Base-by-base conservation (phyloP, 305 asterid genomes). In the Fraxinus paxiana region DNA sequence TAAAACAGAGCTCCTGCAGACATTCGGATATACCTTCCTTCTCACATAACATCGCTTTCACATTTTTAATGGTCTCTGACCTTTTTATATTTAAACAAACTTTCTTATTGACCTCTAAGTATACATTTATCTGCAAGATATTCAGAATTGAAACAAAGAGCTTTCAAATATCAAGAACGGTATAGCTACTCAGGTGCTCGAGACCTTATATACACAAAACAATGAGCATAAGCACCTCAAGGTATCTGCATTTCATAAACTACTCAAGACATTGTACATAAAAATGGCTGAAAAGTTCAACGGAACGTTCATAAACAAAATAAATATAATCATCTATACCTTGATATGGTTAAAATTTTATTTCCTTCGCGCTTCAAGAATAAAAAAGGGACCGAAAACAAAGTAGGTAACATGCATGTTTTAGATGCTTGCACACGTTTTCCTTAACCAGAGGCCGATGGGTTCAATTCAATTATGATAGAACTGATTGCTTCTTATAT, bases 21-120 rank as follows among this genome's bases (percentile, higher is more conserved):
- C 70, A 34, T 79, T 84, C 82, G 2, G 80, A 71, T 79, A 81
- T 38, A 34, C 74, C 84, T 34, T 81, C 89, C 81, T 86, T 65
- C 33, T 76, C 74, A 26, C 71, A 38, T 70, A 86, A 34, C 41
- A 76, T 37, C 2, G 80, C 37, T 76, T 79, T 83, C 6, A 86
- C 70, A 24, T 77, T 51, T 73, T 77, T 24, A 51, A 77, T 77
- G 7, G 79, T 86, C 5, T 63, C 89, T 0, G 85, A 79, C 74
- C 70, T 78, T 73, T 81, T 83, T 17, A 76, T 81, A 5, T 43
- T 76, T 22, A 81, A 7, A 12, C 73, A 35, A 17, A 86, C 82
- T 3, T 84, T 82, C 82, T 79, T 79, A 4, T 1, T 76, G 41
- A 85, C 24, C 56, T 73, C 83, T 76, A 76, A 26, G 69, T 35